A percentile compares a stretch with the other conserved stretches of the same genome.
phyloP scores from a whole-genome alignment of 192 early-diverging fungal species.

The Entomortierella parvispora region DNA sequence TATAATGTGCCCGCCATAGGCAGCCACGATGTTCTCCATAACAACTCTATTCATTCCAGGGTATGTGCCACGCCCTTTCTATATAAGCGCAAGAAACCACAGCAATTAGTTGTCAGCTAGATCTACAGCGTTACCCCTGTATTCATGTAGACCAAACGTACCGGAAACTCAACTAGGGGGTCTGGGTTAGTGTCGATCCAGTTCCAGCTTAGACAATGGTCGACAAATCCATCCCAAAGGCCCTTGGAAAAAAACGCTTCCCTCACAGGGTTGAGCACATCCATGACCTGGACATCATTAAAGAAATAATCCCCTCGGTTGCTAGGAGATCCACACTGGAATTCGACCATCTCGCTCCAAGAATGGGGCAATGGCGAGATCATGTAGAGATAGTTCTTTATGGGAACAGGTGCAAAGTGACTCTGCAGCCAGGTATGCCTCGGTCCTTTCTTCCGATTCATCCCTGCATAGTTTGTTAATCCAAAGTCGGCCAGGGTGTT shows the following conservation, averaged over 20 bases:
- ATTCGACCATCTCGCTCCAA: conserved; percentile 24
- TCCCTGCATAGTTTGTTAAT: conserved; percentile 1
- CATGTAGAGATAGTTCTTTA: conserved; percentile 43
- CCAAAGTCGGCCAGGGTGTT: conserved; percentile 46
- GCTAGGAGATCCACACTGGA: conserved; percentile 18
- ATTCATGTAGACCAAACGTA: too few relatives aligned
- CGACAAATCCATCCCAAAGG: conserved; percentile 46
- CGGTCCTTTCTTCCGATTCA: conserved; percentile 6
- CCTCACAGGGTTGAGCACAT: conserved; percentile 29
- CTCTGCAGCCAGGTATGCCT: conserved; percentile 42
- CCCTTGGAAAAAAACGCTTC: conserved; percentile 31
- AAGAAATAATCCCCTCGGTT: conserved; percentile 2
- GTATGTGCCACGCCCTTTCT: conserved; percentile 12
- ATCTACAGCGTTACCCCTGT: too few relatives aligned
- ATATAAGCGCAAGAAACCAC: background rate
- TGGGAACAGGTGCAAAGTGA: conserved; percentile 36
- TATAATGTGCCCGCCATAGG: conserved; percentile 48
- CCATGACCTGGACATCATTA: conserved; percentile 22
- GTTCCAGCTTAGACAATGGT: conserved; percentile 43
- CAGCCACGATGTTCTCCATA: conserved; percentile 21
- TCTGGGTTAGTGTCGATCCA: conserved; percentile 37
- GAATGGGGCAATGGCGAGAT: conserved; percentile 29
- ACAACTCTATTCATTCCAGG: conserved; percentile 26
- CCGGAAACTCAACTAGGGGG: background rate
- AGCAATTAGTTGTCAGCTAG: too few relatives aligned